Conservation (phyloP, 495 filamentous ascomycete genomes). For the Penicillium psychrofluorescens region DNA sequence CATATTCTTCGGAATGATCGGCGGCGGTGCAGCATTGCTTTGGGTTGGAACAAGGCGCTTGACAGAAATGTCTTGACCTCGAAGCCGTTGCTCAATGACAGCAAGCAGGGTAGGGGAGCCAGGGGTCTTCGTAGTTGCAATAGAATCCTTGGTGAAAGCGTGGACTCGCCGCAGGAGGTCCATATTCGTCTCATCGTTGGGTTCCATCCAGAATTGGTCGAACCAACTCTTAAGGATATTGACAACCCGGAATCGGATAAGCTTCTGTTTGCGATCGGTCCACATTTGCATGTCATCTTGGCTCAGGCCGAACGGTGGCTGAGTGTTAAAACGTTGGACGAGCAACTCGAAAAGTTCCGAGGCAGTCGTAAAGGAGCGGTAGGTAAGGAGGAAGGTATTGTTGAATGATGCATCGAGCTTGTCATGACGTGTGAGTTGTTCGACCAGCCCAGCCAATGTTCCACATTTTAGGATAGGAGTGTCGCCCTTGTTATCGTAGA, state of each 20-base stretch:
- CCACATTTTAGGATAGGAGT: slow-evolving; percentile 76
- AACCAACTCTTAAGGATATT: slow-evolving; percentile 99
- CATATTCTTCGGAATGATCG: slow-evolving; percentile 98
- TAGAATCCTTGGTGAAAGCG: slow-evolving; percentile 82
- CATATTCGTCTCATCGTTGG: slow-evolving; percentile 71
- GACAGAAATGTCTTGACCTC: slow-evolving; percentile 78
- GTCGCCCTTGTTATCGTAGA: slow-evolving; percentile 73
- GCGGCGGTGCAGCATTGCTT: slow-evolving; percentile 67
- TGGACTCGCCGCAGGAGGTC: slow-evolving; percentile 82
- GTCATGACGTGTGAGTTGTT: slow-evolving; percentile 92
- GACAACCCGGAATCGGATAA: slow-evolving; percentile 89
- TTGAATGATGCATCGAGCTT: slow-evolving; percentile 93
- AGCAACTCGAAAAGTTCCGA: slow-evolving; percentile 88
- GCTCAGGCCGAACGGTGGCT: slow-evolving; percentile 79
- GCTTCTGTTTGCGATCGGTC: slow-evolving; percentile 90
- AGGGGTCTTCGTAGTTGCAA: slow-evolving; percentile 86
- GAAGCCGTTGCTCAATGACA: slow-evolving; percentile 77
- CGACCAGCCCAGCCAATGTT: slow-evolving; percentile 82
- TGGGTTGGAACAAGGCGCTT: slow-evolving; percentile 83
- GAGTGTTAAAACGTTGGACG: slow-evolving; percentile 82
- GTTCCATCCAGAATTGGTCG: slow-evolving; percentile 98
- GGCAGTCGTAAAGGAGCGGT: slow-evolving; percentile 88
- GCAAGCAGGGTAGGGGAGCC: slow-evolving; percentile 74
- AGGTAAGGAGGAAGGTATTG: slow-evolving; percentile 94
- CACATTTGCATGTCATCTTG: slow-evolving; percentile 74